Evolutionary conservation across 2,329 filamentous ascomycete species (phyloP).

Genomic region (Colletotrichum abscissum): DNA sequence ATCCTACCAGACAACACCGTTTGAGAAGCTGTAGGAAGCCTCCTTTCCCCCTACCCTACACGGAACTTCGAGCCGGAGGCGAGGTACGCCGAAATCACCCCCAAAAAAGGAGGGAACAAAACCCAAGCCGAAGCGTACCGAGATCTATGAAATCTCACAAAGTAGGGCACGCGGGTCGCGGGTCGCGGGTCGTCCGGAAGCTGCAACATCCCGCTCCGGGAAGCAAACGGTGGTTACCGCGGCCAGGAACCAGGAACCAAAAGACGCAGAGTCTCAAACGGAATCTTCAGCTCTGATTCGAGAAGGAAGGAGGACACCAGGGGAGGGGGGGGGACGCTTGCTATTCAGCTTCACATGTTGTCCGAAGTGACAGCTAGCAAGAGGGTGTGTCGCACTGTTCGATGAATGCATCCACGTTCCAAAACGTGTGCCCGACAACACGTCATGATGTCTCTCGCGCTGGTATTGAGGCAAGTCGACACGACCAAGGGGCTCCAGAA

Average conservation of each 20-base stretch:
- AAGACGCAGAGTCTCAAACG: neutral
- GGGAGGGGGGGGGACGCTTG: neutral
- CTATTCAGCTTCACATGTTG: neutral
- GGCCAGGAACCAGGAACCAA: neutral
- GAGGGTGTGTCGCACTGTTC: slow-evolving; percentile 22
- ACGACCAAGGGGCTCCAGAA: neutral
- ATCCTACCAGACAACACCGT: slow-evolving; percentile 14
- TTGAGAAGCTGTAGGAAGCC: slow-evolving; percentile 22
- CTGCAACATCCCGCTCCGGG: slow-evolving; percentile 26
- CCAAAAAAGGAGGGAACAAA: neutral
- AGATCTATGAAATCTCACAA: slow-evolving; percentile 17
- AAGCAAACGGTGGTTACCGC: slow-evolving; percentile 7
- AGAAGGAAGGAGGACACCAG: neutral
- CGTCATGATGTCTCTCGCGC: slow-evolving; percentile 20
- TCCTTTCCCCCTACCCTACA: neutral
- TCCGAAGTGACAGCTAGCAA: slow-evolving; percentile 6
- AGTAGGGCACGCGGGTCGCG: neutral
- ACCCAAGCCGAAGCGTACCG: neutral
- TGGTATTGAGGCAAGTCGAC: slow-evolving; percentile 6
- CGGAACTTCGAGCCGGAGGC: neutral
- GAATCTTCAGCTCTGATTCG: neutral
- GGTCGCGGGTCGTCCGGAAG: neutral
- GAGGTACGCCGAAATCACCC: neutral
- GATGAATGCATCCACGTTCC: slow-evolving; percentile 19
- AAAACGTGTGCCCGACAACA: neutral